Evolutionary conservation across 23 red algal genomes (phyloP).

Genomic region (Gracilariopsis chorda): DNA sequence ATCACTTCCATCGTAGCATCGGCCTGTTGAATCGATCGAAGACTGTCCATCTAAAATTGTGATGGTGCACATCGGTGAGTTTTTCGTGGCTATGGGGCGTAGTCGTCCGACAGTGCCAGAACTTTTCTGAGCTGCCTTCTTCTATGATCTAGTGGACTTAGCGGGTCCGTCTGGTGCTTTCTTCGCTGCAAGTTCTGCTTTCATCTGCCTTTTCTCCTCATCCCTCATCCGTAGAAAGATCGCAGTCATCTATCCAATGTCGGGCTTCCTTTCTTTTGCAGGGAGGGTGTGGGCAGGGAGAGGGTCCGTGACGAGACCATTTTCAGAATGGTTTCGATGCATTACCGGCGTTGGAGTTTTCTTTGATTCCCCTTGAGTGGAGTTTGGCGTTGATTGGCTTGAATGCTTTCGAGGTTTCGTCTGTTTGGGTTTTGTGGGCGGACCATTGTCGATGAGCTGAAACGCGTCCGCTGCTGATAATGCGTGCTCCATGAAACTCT

Average conservation of each 20-base stretch:
- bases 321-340: not conserved
- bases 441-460: not conserved
- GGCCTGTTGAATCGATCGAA: not conserved
- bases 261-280: not conserved
- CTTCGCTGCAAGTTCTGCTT: not conserved
- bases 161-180: not conserved
- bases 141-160: not conserved
- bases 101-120: not conserved
- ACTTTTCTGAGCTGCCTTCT: not conserved
- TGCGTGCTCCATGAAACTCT: not conserved
- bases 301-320: not conserved
- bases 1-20: not conserved
- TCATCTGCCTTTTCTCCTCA: not conserved
- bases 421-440: too few relatives aligned
- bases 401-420: too few relatives aligned
- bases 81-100: not conserved
- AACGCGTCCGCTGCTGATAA: not conserved
- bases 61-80: not conserved
- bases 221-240: not conserved
- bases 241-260: not conserved
- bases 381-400: not conserved
- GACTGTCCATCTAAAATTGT: not conserved
- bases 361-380: not conserved
- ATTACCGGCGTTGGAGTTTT: not conserved
- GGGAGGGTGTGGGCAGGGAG: not conserved